Percentiles rank a stretch among this genome's conserved stretches.
Evolutionary conservation across 2,329 filamentous ascomycete species (phyloP).

Genomic region (Colletotrichum higginsianum): DNA sequence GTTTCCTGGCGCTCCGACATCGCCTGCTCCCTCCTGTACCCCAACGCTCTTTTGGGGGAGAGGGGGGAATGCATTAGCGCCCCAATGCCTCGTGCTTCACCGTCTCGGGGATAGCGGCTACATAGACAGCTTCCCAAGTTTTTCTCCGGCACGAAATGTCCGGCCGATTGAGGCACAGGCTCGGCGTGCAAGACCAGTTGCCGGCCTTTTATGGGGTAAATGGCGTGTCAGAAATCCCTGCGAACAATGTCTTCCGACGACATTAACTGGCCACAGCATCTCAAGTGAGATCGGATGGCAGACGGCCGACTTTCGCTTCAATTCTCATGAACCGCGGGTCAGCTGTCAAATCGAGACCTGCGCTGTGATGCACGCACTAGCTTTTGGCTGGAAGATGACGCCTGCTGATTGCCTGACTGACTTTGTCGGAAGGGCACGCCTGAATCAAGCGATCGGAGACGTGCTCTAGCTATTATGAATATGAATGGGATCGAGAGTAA

Average conservation of each 20-base stretch:
- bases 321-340: background rate
- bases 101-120: background rate
- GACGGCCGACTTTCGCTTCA: background rate
- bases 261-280: conserved; percentile 19
- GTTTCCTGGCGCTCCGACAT: conserved; percentile 30
- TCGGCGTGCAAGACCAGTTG: conserved; percentile 4
- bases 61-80: conserved; percentile 16
- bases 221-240: background rate
- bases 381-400: too few relatives aligned
- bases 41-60: conserved; percentile 1
- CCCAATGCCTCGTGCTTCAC: conserved; percentile 14
- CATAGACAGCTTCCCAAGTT: background rate
- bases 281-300: conserved; percentile 37
- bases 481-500: background rate
- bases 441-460: background rate
- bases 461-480: background rate
- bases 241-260: background rate
- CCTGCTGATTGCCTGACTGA: too few relatives aligned
- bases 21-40: conserved; percentile 1
- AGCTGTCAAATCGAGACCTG: background rate
- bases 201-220: background rate
- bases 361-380: background rate
- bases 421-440: background rate
- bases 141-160: conserved; percentile 14
- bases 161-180: background rate